Evolutionary conservation across 2,329 filamentous ascomycete genomes (phyloP).

Genomic region (Aureobasidium lini): DNA sequence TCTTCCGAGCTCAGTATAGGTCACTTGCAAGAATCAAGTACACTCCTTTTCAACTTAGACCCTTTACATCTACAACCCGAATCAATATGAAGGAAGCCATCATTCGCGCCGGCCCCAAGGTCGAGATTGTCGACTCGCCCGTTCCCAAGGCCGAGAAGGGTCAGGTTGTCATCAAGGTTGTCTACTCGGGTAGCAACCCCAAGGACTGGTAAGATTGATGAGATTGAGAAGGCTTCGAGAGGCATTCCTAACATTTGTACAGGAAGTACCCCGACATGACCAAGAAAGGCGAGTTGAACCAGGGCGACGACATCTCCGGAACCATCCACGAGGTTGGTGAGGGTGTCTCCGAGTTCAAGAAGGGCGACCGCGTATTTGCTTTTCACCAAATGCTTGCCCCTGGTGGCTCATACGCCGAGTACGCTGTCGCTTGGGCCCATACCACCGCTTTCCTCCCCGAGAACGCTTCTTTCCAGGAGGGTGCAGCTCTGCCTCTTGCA

Average conservation of each 20-base stretch:
- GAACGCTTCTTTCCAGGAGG: slow-evolving; percentile 44
- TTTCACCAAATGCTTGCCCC: slow-evolving; percentile 47
- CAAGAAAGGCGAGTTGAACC: slow-evolving; percentile 18
- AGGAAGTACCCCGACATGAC: slow-evolving; percentile 20
- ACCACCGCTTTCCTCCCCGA: slow-evolving; percentile 51
- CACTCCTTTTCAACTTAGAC: not conserved
- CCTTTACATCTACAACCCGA: not conserved
- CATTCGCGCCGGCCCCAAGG: slow-evolving; percentile 20
- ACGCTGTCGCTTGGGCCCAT: slow-evolving; percentile 48
- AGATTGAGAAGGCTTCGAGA: no score
- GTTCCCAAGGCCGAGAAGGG: slow-evolving; percentile 20
- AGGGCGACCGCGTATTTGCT: slow-evolving; percentile 50
- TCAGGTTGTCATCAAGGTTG: slow-evolving; percentile 23
- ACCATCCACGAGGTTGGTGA: slow-evolving; percentile 48
- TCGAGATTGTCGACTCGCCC: slow-evolving; percentile 21
- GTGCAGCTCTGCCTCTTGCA: slow-evolving; percentile 39
- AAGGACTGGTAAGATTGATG: slow-evolving; percentile 15
- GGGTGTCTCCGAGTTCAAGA: slow-evolving; percentile 50
- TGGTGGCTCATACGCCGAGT: slow-evolving; percentile 53
- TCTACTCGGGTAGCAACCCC: slow-evolving; percentile 22
- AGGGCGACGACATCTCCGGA: slow-evolving; percentile 30
- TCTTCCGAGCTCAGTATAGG: slow-evolving; percentile 6
- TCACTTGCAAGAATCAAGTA: not conserved
- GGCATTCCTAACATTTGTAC: not conserved
- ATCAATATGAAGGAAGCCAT: slow-evolving; percentile 24